Evolutionary conservation across 495 filamentous ascomycete species (phyloP).

Genomic region (Corynascus novoguineensis): DNA sequence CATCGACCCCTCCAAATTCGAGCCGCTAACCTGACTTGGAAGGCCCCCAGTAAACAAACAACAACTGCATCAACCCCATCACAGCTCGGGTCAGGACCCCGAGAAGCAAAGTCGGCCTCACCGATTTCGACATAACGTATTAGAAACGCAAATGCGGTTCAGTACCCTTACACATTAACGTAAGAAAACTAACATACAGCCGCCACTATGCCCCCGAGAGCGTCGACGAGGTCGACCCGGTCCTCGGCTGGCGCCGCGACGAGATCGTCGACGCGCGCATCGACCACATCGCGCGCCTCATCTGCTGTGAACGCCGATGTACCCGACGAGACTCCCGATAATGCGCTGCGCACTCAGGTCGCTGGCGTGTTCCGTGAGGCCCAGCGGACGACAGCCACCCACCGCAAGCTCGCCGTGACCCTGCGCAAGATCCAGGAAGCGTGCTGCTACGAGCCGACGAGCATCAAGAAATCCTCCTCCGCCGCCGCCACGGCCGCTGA

Average conservation of each 20-base stretch:
- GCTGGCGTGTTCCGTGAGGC: constrained; percentile 79
- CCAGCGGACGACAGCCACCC: constrained; percentile 79
- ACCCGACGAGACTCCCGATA: constrained; percentile 67
- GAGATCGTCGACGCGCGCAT: constrained; percentile 48
- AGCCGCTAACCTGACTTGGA: constrained; percentile 22
- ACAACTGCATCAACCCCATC: constrained; percentile 2
- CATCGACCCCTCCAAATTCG: constrained; percentile 16
- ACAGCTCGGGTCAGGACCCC: too few relatives aligned
- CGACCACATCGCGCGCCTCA: constrained; percentile 56
- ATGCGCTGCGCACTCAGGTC: constrained; percentile 67
- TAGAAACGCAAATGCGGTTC: constrained; percentile 2
- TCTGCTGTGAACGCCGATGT: constrained; percentile 55
- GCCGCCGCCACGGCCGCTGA: constrained; percentile 44
- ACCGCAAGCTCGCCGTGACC: constrained; percentile 81
- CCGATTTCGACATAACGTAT: background rate
- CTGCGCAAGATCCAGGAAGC: constrained; percentile 82
- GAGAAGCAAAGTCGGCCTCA: background rate
- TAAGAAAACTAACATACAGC: constrained; percentile 3
- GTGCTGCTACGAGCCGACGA: constrained; percentile 71
- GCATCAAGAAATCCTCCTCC: constrained; percentile 43
- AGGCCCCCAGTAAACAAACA: constrained; percentile 25
- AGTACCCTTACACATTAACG: background rate
- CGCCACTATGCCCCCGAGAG: constrained; percentile 23
- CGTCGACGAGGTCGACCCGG: constrained; percentile 54
- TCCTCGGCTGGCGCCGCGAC: constrained; percentile 44